Evolutionary conservation across 129 eudicot species (phyloP).

Genomic region (Flaveria bidentis): DNA sequence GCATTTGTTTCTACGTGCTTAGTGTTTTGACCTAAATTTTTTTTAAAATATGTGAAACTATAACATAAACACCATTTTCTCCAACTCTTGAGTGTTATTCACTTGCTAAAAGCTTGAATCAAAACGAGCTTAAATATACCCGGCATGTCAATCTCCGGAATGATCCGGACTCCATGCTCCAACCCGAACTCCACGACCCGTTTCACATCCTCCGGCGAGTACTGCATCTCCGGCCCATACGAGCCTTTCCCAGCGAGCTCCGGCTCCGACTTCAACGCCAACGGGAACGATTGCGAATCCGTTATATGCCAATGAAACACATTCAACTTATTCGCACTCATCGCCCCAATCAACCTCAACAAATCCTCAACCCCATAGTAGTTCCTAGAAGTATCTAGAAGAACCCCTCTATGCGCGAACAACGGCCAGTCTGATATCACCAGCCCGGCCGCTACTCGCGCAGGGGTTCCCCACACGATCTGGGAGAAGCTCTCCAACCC

Average conservation of each 20-base stretch:
- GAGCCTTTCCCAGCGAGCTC: slow-evolving; percentile 67
- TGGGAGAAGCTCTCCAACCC: slow-evolving; percentile 92
- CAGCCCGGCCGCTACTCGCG: slow-evolving; percentile 57
- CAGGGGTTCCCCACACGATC: slow-evolving; percentile 58
- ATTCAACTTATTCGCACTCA: slow-evolving; percentile 79
- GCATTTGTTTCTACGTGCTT: too few relatives aligned
- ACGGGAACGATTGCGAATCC: slow-evolving; percentile 87
- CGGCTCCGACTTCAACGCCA: slow-evolving; percentile 71
- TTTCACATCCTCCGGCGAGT: slow-evolving; percentile 56
- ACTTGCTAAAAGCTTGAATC: too few relatives aligned
- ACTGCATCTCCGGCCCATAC: slow-evolving; percentile 65
- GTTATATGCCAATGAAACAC: slow-evolving; percentile 98
- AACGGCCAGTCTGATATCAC: slow-evolving; percentile 53
- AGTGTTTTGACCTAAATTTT: too few relatives aligned
- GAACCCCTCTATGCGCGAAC: slow-evolving; percentile 56
- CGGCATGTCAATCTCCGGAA: slow-evolving; percentile 94
- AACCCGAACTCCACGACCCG: slow-evolving; percentile 70
- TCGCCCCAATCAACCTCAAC: slow-evolving; percentile 60
- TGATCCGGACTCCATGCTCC: slow-evolving; percentile 75
- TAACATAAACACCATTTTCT: too few relatives aligned
- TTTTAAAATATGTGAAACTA: too few relatives aligned
- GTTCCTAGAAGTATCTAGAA: slow-evolving; percentile 79
- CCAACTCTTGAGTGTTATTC: too few relatives aligned
- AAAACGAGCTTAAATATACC: slow-evolving; percentile 36
- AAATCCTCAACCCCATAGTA: slow-evolving; percentile 60